Evolutionary conservation across 2,329 filamentous ascomycete species (phyloP), one percentile per base, ranked within the genome.

Genomic region (Chaetoscypha palmicola): DNA sequence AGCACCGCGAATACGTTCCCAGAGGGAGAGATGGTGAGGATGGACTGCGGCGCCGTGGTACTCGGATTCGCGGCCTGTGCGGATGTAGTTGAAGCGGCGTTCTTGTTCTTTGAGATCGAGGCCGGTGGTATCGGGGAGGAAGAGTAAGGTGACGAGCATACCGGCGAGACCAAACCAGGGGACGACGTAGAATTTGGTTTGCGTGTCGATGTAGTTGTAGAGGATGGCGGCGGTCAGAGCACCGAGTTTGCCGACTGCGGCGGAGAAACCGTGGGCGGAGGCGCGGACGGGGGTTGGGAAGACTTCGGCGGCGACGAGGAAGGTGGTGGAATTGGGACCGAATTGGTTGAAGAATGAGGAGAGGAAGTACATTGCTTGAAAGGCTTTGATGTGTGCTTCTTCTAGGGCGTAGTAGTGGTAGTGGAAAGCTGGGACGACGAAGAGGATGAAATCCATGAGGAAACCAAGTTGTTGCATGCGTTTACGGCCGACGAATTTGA

Each of bases 301-400:
- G n/a, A 95, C 88, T 65, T 97, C 91, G 33, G 88, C 91, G 33
- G 91, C 91, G 26, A 94, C 86, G 55, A 97, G 78, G 84, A 97
- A 97, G 50, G 90, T 95, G 59, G 96, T 89, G 36, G 47, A 47
- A 76, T 97, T 97, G 66, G 91, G 91, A 10, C 91, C 91, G 61
- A 97, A 97, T 65, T 97, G 91, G 76, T 96, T 96, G 81, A 97
- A 97, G 74, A 97, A 97, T 19, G 87, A 94, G 5, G 88, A 94
- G 56, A 97, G 66, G 70, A 95, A 96, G 76, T 96, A 96, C 88
- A 97, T 95, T 62, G 90, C 81, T 71, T 96, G 90, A 81, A 97
- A 97, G n/a, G 75, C 72, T 60, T 87, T 81, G 64, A 96, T 83
- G 58, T 87, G 79, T 4, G 72, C 71, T 1, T 74, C 69, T 38